Evolutionary conservation across 2,329 filamentous ascomycete genomes (phyloP).

Genomic region (Cordyceps tenuipes): DNA sequence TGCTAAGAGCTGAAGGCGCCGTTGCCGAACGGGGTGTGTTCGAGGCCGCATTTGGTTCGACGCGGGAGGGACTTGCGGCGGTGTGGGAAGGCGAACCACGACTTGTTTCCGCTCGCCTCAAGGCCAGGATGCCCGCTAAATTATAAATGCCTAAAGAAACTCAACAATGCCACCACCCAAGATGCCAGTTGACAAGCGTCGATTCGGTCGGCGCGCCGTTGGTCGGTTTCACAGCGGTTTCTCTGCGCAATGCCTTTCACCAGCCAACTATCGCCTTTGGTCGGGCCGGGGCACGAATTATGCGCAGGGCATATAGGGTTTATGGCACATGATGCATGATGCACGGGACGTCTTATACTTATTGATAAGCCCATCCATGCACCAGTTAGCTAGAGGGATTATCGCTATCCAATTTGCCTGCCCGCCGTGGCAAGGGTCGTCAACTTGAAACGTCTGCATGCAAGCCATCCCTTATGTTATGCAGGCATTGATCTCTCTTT

Average conservation of each 20-base stretch:
- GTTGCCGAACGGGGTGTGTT: background rate
- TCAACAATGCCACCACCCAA: background rate
- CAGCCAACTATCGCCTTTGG: background rate
- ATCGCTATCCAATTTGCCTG: background rate
- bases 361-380: background rate
- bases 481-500: background rate
- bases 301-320: background rate
- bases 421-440: background rate
- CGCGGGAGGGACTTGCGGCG: background rate
- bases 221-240: background rate
- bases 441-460: constrained; percentile 3
- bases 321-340: background rate
- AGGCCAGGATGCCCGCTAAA: background rate
- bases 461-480: background rate
- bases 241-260: background rate
- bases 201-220: background rate
- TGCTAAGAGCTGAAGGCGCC: background rate
- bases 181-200: background rate
- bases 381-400: background rate
- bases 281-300: background rate
- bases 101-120: background rate
- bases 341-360: background rate
- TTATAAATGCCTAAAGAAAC: too few relatives aligned
- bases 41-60: background rate
- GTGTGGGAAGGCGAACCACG: background rate